Evolutionary conservation across 176 grass and related monocot genomes (phyloP).

Genomic region (Oryza rufipogon): DNA sequence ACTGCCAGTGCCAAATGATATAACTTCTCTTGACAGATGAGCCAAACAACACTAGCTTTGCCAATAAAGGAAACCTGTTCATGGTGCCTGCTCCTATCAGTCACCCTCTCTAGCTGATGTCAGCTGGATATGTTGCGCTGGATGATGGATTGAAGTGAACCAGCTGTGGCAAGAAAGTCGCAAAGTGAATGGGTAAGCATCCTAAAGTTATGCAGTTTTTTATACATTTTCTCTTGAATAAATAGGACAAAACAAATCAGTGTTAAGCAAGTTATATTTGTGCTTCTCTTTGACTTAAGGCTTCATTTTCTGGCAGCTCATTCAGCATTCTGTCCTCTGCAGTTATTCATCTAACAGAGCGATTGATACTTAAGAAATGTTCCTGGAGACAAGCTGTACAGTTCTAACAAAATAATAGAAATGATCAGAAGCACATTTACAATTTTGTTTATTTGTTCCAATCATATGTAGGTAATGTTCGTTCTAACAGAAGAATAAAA

Average conservation of each 20-base stretch:
- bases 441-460: conserved; percentile 19
- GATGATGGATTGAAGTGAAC: conserved; percentile 11
- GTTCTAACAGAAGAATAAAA: conserved; percentile 10
- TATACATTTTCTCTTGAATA: background rate
- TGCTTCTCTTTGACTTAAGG: background rate
- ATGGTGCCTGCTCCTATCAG: background rate
- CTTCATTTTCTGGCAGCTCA: background rate
- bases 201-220: background rate
- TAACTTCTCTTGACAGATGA: background rate
- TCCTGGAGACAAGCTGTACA: conserved; percentile 46
- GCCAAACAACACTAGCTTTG: conserved; percentile 12
- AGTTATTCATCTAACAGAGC: conserved; percentile 30
- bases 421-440: conserved; percentile 4
- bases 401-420: conserved; percentile 42
- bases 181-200: conserved; percentile 30
- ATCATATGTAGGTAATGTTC: conserved; percentile 35
- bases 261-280: background rate
- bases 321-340: conserved; percentile 29
- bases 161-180: conserved; percentile 3
- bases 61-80: conserved; percentile 24
- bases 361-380: background rate
- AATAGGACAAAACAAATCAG: background rate
- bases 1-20: conserved; percentile 53
- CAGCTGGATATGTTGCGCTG: conserved; percentile 1
- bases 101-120: conserved; percentile 10